Evolutionary conservation across 345 rosid species (phyloP).

Genomic region (Noccaea caerulescens): DNA sequence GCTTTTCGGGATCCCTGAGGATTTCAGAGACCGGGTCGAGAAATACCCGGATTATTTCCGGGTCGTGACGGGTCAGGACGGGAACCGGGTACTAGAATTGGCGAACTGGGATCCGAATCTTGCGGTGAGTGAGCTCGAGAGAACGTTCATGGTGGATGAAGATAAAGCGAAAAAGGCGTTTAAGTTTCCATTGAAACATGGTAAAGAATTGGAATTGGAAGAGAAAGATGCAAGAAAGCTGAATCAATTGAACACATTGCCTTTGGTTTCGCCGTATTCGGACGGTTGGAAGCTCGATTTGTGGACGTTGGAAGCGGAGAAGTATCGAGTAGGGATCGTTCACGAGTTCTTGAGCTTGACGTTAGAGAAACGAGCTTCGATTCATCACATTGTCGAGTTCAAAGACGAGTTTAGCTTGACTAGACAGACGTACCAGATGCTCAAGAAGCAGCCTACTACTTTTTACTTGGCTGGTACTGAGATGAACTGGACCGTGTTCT

Average conservation of each 20-base stretch:
- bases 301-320: slow-evolving; percentile 92
- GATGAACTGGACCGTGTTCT: slow-evolving; percentile 91
- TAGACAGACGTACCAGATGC: slow-evolving; percentile 80
- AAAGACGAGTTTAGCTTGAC: slow-evolving; percentile 92
- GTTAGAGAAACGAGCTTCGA: slow-evolving; percentile 82
- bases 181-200: slow-evolving; percentile 71
- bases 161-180: slow-evolving; percentile 65
- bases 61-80: slow-evolving; percentile 57
- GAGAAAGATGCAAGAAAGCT: slow-evolving; percentile 56
- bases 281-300: slow-evolving; percentile 65
- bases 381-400: slow-evolving; percentile 90
- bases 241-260: slow-evolving; percentile 66
- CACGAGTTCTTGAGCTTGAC: slow-evolving; percentile 94
- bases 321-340: slow-evolving; percentile 75
- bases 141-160: slow-evolving; percentile 62
- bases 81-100: slow-evolving; percentile 71
- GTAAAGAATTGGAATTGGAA: slow-evolving; percentile 67
- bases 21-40: slow-evolving; percentile 72
- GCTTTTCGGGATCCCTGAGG: slow-evolving; percentile 84
- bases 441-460: slow-evolving; percentile 68
- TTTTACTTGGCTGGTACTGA: slow-evolving; percentile 93
- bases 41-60: slow-evolving; percentile 74
- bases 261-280: slow-evolving; percentile 80
- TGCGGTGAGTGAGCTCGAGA: slow-evolving; percentile 71
- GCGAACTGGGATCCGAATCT: slow-evolving; percentile 73